Conservation (phyloP, 23 red algal genomes). For the Gracilaria domingensis region DNA sequence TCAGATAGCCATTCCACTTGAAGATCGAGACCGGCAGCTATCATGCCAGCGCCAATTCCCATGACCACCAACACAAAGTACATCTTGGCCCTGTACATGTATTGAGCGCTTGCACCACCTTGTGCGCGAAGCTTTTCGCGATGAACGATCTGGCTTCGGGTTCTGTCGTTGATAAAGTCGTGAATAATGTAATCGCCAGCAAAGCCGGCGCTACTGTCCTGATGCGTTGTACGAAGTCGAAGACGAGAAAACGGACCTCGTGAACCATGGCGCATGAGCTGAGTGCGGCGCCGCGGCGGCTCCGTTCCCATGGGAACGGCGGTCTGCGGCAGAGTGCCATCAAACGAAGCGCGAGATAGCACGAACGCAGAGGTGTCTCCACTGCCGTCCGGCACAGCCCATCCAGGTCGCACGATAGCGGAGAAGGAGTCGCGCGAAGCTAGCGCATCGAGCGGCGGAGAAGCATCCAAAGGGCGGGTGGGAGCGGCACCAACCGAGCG, state of each 20-base stretch:
- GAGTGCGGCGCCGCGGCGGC: background rate
- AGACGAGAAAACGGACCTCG: constrained; percentile 54
- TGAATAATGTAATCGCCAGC: constrained; percentile 74
- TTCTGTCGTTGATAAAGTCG: constrained; percentile 81
- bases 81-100: constrained; percentile 64
- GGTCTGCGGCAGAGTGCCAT: background rate
- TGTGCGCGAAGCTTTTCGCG: constrained; percentile 35
- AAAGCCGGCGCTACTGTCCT: constrained; percentile 44
- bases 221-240: constrained; percentile 38
- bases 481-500: background rate
- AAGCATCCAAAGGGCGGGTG: background rate
- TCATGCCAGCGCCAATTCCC: constrained; percentile 69
- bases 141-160: constrained; percentile 53
- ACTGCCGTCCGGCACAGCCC: constrained; percentile 23
- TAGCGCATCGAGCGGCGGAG: background rate
- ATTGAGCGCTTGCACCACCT: constrained; percentile 29
- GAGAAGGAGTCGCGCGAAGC: constrained; percentile 9
- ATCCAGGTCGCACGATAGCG: constrained; percentile 18
- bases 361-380: constrained; percentile 36
- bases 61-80: constrained; percentile 67
- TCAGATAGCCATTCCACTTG: constrained; percentile 84
- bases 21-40: constrained; percentile 83
- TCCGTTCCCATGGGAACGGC: background rate
- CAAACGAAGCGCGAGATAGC: constrained; percentile 19
- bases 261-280: constrained; percentile 41